Evolutionary conservation across 495 filamentous ascomycete genomes (phyloP), one percentile per base, ranked within the genome.

Genomic region (Rhizodiscina lignyota): DNA sequence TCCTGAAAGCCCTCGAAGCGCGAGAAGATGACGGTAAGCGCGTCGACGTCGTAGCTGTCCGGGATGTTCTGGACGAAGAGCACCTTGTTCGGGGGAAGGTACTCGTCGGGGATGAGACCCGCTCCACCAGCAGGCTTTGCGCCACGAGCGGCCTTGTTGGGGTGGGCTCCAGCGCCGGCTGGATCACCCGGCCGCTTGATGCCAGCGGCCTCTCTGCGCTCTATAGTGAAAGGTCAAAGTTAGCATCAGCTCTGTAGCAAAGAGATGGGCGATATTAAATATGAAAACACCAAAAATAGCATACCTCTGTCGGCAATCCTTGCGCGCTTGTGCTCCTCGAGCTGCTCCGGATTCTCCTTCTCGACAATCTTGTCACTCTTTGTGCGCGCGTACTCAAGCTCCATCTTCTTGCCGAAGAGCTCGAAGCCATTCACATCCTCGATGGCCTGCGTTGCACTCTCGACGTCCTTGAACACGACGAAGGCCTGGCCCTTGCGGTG

Each of bases 401-500:
- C 63, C 83, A 99, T 94, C 2, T 83, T 77, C 61, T 94, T 92
- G 18, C 80, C 84, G 46, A 92, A 93, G 12, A 99, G 61, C 41
- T 91, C 83, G 59, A 99, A 96, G 12, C 84, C 86, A 48, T 96
- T 80, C 44, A 94, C 63, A 39, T 92, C 83, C 17, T 89, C 77
- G 40, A 94, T 80, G 12, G 89, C 89, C 29, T 72, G 66, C 39
- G 69, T 63, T 5, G 85, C 89, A 0, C 78, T 67, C 29, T 85
- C 75, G 18, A 72, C 61, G 34, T 63, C 72, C 44, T 92, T 85
- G 56, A 84, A 96, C 35, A 99, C 86, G 37, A 99, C 62, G 55
- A 99, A 99, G 4, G 89, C 89, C 59, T 99, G 89, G 30, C 89
- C 89, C 56, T 91, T 94, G 37, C 83, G 79, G 50, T 82, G 84